Conservation (phyloP, 805 yeast genomes). For the Teunomyces panamensis region DNA sequence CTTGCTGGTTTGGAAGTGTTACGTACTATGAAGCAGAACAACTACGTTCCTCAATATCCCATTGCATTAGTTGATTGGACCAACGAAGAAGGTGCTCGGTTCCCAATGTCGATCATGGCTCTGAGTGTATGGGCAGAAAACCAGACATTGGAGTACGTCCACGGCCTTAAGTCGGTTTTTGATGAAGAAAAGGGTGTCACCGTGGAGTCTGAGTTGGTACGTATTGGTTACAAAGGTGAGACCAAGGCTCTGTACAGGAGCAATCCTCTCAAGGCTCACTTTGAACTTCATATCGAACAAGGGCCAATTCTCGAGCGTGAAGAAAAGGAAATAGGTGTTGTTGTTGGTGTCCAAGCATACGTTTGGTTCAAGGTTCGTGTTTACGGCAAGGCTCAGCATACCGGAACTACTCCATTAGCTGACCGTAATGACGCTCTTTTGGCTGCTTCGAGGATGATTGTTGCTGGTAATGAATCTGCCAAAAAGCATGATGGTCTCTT, state of each 20-base stretch:
- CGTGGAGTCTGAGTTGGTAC: constrained; percentile 51
- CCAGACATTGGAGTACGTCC: constrained; percentile 45
- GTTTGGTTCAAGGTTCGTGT: constrained; percentile 59
- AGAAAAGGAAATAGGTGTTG: constrained; percentile 59
- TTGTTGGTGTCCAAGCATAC: constrained; percentile 64
- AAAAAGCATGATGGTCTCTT: constrained; percentile 49
- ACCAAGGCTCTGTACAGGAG: constrained; percentile 44
- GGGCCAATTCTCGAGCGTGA: constrained; percentile 67
- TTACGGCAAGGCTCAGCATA: constrained; percentile 64
- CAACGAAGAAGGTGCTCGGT: constrained; percentile 78
- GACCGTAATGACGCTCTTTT: constrained; percentile 43
- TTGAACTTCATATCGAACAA: constrained; percentile 75
- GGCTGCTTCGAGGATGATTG: constrained; percentile 56
- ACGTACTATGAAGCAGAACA: constrained; percentile 60
- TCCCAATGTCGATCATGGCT: constrained; percentile 66
- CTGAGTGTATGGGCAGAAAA: constrained; percentile 66
- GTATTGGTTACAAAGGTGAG: constrained; percentile 63
- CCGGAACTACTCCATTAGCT: constrained; percentile 69
- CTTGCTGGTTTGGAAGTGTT: constrained; percentile 64
- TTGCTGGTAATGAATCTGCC: constrained; percentile 55
- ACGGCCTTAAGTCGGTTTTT: constrained; percentile 50
- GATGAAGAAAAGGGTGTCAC: constrained; percentile 41
- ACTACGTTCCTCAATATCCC: constrained; percentile 60
- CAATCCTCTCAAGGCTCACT: constrained; percentile 64
- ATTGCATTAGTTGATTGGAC: constrained; percentile 68